Percentiles rank a stretch among this genome's conserved stretches.
These are phyloP conservation scores for Citrullus colocynthis DNA, from an alignment of 306 rosid genomes.

Conservation along the genomic window DNA sequence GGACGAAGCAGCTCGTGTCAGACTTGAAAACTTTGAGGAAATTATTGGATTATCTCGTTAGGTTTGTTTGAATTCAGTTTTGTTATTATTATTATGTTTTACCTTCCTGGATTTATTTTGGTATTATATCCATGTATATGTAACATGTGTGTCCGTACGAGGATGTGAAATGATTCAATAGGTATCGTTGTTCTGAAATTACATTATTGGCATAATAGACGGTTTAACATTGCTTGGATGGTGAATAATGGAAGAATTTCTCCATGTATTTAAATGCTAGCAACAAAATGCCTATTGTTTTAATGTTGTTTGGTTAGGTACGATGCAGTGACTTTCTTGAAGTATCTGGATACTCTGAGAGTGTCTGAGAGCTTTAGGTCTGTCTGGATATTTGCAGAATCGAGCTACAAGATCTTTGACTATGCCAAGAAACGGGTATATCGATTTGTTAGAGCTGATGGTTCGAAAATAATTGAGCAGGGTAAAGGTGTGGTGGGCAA, in stretches of 20 bases:
- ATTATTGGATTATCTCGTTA: slow-evolving; percentile 82
- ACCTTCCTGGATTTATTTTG: background rate
- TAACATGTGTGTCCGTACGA: background rate
- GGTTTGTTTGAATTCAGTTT: slow-evolving; percentile 21
- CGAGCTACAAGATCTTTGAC: slow-evolving; percentile 86
- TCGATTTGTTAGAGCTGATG: slow-evolving; percentile 53
- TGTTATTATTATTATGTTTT: background rate
- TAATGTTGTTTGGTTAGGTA: slow-evolving; percentile 42
- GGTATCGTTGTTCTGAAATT: background rate
- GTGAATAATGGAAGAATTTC: background rate
- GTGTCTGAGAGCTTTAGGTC: slow-evolving; percentile 90
- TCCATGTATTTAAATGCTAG: background rate
- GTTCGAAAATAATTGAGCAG: slow-evolving; percentile 28
- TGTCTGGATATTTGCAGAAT: slow-evolving; percentile 96
- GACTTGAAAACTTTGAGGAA: slow-evolving; percentile 86
- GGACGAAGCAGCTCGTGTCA: slow-evolving; percentile 84
- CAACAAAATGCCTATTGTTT: slow-evolving; percentile 7
- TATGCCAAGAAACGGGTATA: slow-evolving; percentile 86
- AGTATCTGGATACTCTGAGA: slow-evolving; percentile 86
- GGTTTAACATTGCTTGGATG: background rate
- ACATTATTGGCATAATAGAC: background rate
- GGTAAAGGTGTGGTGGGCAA: slow-evolving; percentile 39
- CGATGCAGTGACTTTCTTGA: slow-evolving; percentile 87
- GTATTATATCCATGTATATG: background rate
- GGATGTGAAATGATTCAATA: background rate